These are phyloP conservation scores for Phialophora tarda DNA, from an alignment of 2,329 filamentous ascomycete genomes.

Conservation along the genomic window DNA sequence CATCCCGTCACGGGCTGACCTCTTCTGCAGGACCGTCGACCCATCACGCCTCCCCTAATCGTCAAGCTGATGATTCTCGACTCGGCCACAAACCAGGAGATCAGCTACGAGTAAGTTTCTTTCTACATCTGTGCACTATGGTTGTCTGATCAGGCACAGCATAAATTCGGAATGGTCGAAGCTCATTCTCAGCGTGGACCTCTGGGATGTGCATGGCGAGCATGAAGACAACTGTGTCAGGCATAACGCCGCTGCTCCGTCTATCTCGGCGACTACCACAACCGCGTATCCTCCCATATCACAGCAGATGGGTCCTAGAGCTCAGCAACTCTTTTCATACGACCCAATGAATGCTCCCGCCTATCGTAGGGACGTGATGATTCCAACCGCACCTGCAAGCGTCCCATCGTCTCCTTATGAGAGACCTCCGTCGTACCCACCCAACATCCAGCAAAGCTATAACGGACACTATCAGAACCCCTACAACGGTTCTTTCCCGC, in stretches of 20 bases:
- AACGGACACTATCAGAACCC: slow-evolving; percentile 25
- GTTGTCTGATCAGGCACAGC: slow-evolving; percentile 49
- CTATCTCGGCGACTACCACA: slow-evolving; percentile 28
- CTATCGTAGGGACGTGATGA: slow-evolving; percentile 3
- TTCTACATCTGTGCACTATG: slow-evolving; percentile 12
- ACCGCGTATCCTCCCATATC: slow-evolving; percentile 22
- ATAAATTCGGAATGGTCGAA: slow-evolving; percentile 69
- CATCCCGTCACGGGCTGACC: slow-evolving; percentile 17
- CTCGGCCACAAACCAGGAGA: slow-evolving; percentile 73
- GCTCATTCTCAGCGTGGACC: slow-evolving; percentile 71
- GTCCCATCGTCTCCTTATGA: not conserved
- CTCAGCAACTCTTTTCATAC: slow-evolving; percentile 16
- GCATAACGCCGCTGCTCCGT: slow-evolving; percentile 47
- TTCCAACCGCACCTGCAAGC: not conserved
- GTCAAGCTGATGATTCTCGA: slow-evolving; percentile 82
- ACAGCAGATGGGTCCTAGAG: slow-evolving; percentile 5
- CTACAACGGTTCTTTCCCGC: slow-evolving; percentile 19
- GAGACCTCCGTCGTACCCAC: slow-evolving; percentile 68
- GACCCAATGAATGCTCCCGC: slow-evolving; percentile 7
- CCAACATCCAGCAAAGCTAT: slow-evolving; percentile 14
- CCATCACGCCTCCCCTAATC: slow-evolving; percentile 94
- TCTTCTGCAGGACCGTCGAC: slow-evolving; percentile 75
- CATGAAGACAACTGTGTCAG: slow-evolving; percentile 72
- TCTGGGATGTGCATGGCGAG: slow-evolving; percentile 67
- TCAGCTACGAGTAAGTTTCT: slow-evolving; percentile 76